phyloP scores from a whole-genome alignment of 2,329 filamentous ascomycete genomes.

The Colletotrichum viniferum region DNA sequence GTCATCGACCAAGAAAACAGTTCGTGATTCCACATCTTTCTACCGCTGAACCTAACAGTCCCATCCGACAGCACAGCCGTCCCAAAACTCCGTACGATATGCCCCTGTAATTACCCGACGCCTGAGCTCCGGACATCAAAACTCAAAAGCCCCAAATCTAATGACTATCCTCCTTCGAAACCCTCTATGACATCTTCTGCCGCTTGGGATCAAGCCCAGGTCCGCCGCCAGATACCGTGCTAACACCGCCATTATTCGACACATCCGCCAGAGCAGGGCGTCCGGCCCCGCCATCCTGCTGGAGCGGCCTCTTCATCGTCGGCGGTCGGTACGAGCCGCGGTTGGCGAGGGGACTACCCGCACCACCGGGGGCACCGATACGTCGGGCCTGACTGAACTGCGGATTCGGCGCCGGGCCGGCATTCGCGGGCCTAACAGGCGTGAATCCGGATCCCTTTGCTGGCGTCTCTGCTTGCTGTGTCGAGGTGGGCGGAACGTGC shows the following conservation, averaged over 20 bases:
- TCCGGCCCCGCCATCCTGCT: constrained; percentile 25
- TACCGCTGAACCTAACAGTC: background rate
- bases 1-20: background rate
- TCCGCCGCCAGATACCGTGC: constrained; percentile 24
- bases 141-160: background rate
- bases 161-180: background rate
- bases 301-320: constrained; percentile 47
- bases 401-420: constrained; percentile 48
- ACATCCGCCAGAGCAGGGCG: constrained; percentile 57
- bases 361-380: constrained; percentile 61
- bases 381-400: constrained; percentile 58
- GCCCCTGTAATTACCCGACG: background rate
- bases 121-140: background rate
- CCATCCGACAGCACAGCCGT: background rate
- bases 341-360: constrained; percentile 62
- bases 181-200: constrained; percentile 44
- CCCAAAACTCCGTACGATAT: background rate
- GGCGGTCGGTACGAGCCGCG: constrained; percentile 63
- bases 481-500: constrained; percentile 50
- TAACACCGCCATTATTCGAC: constrained; percentile 44
- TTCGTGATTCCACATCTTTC: background rate
- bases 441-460: constrained; percentile 23
- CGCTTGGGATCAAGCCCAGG: constrained; percentile 53
- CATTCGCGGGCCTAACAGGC: constrained; percentile 10
- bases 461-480: constrained; percentile 22